A percentile compares a stretch with the other conserved stretches of the same genome.
phyloP scores from a whole-genome alignment of 208 protist genomes.

The Trichomonas vaginalis region DNA sequence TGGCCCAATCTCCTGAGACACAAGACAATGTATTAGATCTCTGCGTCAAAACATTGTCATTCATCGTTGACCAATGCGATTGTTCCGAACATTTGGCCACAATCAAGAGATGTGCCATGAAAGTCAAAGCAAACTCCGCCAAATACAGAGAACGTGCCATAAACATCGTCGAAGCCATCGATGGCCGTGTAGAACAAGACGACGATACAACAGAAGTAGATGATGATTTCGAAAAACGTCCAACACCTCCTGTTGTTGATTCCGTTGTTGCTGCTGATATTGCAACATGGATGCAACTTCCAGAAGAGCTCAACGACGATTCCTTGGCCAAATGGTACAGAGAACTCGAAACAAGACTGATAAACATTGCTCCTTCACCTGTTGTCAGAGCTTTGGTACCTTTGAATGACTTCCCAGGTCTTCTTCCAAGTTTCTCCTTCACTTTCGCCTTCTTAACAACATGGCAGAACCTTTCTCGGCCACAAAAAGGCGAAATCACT shows the following conservation, averaged over 20 bases:
- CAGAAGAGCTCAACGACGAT: neutral
- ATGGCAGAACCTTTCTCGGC: neutral
- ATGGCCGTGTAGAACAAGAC: neutral
- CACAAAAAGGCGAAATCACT: neutral
- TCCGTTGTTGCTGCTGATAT: neutral
- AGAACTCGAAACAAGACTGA: neutral
- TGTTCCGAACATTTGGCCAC: neutral
- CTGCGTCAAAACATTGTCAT: neutral
- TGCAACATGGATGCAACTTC: neutral
- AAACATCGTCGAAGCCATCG: neutral
- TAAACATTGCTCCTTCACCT: neutral
- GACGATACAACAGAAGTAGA: neutral
- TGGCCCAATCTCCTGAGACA: neutral
- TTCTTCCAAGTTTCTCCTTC: neutral
- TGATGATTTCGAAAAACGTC: neutral
- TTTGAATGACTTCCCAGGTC: neutral
- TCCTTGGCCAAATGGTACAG: neutral
- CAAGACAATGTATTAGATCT: neutral
- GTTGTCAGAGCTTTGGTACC: neutral
- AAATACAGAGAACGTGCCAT: neutral
- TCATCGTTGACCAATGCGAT: conserved; percentile 5
- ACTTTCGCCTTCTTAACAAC: neutral
- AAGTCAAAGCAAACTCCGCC: neutral
- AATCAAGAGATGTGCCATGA: neutral
- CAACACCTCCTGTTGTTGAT: neutral